These are phyloP conservation scores for Kurtzmaniella quercitrusa DNA, from an alignment of 1,139 yeast genomes.

Conservation along the genomic window DNA sequence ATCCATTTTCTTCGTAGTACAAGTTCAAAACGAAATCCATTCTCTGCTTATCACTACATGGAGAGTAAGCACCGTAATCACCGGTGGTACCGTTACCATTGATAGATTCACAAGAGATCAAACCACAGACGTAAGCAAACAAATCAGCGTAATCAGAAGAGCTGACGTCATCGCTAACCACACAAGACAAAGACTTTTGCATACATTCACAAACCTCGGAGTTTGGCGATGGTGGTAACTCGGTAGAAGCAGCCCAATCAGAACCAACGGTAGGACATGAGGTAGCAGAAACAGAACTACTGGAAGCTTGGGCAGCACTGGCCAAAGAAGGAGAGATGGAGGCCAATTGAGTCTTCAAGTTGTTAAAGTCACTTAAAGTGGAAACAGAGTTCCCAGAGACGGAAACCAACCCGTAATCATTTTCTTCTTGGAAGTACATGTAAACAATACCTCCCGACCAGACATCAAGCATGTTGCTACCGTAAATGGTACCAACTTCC, in stretches of 20 bases:
- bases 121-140: constrained; percentile 49
- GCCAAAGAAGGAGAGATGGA: constrained; percentile 44
- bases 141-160: constrained; percentile 49
- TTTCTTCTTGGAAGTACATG: constrained; percentile 82
- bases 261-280: constrained; percentile 50
- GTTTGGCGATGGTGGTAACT: constrained; percentile 69
- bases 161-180: constrained; percentile 40
- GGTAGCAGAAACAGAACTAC: constrained; percentile 20
- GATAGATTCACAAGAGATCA: constrained; percentile 50
- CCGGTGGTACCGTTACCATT: constrained; percentile 57
- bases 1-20: constrained; percentile 50
- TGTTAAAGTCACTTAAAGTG: constrained; percentile 43
- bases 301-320: constrained; percentile 19
- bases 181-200: constrained; percentile 45
- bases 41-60: constrained; percentile 56
- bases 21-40: constrained; percentile 58
- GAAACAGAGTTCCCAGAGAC: constrained; percentile 37
- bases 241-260: constrained; percentile 52
- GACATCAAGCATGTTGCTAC: constrained; percentile 63
- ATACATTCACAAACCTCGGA: constrained; percentile 56
- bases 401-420: constrained; percentile 75
- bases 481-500: constrained; percentile 62
- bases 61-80: constrained; percentile 57
- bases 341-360: constrained; percentile 56
- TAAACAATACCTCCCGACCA: constrained; percentile 94